Evolutionary conservation across 208 protist genomes (phyloP), one percentile per base, ranked within the genome.

Genomic region (Leishmania tarentolae): DNA sequence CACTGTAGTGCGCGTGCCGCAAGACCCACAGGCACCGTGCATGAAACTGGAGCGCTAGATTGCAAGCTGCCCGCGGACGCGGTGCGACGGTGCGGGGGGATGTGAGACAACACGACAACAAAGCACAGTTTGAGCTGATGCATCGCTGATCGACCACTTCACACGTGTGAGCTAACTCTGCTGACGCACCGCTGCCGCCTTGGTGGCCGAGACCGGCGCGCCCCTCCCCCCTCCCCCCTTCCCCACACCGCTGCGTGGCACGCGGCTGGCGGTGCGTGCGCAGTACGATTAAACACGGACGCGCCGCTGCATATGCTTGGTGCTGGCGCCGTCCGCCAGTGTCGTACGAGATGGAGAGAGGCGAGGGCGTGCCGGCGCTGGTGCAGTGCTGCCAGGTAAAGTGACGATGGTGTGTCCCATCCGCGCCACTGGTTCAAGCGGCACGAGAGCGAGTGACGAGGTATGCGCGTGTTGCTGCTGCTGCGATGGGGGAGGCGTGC

Each of bases 211-310:
- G 13, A 53, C 50, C 50, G 50, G 50, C 50, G 50, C 13, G 8
- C 50, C 50, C 50, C 50, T 15, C 13, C 50, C 53, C 53, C 13
- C 13, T 24, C 13, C 53, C n/a, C n/a, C n/a, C n/a, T n/a, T n/a
- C n/a, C n/a, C n/a, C n/a, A n/a, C 35, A 35, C 65, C 44, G 65
- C 65, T 69, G 35, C 35, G 8, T n/a, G 7, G 66, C 66, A 6
- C 66, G 40, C n/a, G n/a, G n/a, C 31, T 72, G 66, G 21, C 19
- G 31, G 28, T 21, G n/a, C 76, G 37, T 66, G 40, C n/a, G 61
- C 75, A 79, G 75, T 79, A 71, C 75, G 75, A 72, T 79, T 80
- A 80, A 80, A 80, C 76, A 80, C 76, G 76, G 76, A 80, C 76
- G 76, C 76, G 76, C 76, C 66, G 61, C 52, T 65, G 76, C 76